Evolutionary conservation across 2,329 filamentous ascomycete species (phyloP).

Genomic region (Lasiodiplodia sp.): DNA sequence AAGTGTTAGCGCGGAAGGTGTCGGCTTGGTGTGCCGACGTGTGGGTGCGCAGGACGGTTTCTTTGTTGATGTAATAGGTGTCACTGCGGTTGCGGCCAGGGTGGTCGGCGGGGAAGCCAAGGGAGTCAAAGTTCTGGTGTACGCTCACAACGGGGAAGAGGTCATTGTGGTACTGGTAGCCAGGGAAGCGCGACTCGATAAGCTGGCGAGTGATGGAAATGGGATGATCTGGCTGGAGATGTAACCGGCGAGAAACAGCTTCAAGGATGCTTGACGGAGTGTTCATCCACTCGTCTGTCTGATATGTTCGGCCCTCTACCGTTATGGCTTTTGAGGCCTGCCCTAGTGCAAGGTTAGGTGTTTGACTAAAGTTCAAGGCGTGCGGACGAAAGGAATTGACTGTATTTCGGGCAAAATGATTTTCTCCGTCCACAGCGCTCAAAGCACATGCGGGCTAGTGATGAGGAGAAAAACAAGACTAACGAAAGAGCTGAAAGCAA

Average conservation of each 20-base stretch:
- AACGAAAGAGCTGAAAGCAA: neutral
- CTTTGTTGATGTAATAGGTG: conserved; percentile 91
- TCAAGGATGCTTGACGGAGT: conserved; percentile 76
- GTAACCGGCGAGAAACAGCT: conserved; percentile 78
- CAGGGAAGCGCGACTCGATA: conserved; percentile 87
- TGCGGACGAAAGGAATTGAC: neutral
- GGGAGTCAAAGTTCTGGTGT: conserved; percentile 92
- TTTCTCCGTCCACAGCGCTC: too few species aligned
- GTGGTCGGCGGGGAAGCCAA: conserved; percentile 88
- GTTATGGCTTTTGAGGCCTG: conserved; percentile 51
- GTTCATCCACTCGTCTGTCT: conserved; percentile 85
- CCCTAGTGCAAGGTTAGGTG: neutral
- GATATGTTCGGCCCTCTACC: conserved; percentile 70
- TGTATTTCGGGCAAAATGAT: too few species aligned
- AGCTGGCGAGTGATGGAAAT: conserved; percentile 89
- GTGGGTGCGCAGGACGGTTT: conserved; percentile 87
- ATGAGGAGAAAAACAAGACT: neutral
- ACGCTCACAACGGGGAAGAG: conserved; percentile 86
- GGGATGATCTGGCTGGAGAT: conserved; percentile 90
- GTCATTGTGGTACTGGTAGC: conserved; percentile 78
- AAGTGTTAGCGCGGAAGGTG: conserved; percentile 75
- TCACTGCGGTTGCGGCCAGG: conserved; percentile 86
- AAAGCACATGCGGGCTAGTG: neutral
- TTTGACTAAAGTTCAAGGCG: neutral
- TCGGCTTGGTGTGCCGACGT: conserved; percentile 93